Conservation (phyloP, 352 stramenopile species). For the Pelagophyceae sp. region DNA sequence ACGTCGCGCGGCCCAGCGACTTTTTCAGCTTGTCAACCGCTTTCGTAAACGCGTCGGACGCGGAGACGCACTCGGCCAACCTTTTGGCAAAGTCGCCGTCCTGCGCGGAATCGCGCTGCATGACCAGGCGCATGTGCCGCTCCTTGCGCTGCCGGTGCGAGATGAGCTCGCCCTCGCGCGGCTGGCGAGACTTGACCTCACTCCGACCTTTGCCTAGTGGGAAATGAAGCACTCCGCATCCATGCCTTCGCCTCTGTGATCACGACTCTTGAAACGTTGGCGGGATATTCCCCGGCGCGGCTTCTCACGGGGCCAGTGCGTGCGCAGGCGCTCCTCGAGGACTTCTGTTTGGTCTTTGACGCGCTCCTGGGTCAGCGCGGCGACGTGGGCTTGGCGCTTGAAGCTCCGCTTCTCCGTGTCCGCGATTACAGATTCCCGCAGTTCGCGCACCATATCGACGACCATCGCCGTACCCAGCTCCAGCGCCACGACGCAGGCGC, state of each 20-base stretch:
- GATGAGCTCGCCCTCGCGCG: slow-evolving; percentile 64
- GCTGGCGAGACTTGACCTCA: slow-evolving; percentile 65
- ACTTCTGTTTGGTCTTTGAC: slow-evolving; percentile 40
- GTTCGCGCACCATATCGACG: slow-evolving; percentile 32
- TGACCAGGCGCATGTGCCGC: slow-evolving; percentile 52
- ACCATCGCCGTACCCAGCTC: slow-evolving; percentile 32
- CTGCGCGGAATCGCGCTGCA: slow-evolving; percentile 49
- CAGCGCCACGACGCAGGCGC: slow-evolving; percentile 32
- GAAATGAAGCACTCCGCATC: too few species aligned
- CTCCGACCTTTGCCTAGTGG: slow-evolving; percentile 60
- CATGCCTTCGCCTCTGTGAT: too few species aligned
- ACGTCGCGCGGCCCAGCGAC: slow-evolving; percentile 59
- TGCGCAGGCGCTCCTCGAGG: slow-evolving; percentile 67
- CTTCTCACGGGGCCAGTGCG: slow-evolving; percentile 75
- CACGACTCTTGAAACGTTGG: too few species aligned
- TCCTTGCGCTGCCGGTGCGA: slow-evolving; percentile 62
- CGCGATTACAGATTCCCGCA: slow-evolving; percentile 45
- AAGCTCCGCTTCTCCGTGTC: slow-evolving; percentile 41
- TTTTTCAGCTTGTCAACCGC: slow-evolving; percentile 40
- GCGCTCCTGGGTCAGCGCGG: slow-evolving; percentile 38
- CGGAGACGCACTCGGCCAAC: slow-evolving; percentile 42
- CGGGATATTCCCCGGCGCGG: slow-evolving; percentile 60
- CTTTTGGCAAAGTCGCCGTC: slow-evolving; percentile 46
- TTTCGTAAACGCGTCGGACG: not conserved
- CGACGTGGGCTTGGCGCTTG: slow-evolving; percentile 30